Evolutionary conservation across 2,329 filamentous ascomycete genomes (phyloP), one percentile per base, ranked within the genome.

Genomic region (Dactylella cylindrospora): DNA sequence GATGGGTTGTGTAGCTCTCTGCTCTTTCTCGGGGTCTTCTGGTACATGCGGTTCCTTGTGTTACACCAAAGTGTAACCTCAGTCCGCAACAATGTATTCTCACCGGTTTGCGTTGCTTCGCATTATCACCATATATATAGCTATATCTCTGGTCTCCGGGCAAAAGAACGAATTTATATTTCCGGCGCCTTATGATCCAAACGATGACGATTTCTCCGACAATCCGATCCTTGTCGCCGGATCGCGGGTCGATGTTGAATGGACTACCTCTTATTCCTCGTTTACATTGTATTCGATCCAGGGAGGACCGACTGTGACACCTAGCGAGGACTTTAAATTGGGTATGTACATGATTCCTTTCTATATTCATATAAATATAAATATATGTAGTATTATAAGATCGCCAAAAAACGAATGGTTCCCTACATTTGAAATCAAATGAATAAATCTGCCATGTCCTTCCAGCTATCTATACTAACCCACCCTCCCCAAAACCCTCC

Each of bases 181-280:
- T 32, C 44, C 44, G 19, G 31, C 44, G 22, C 20, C 44, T 9
- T 38, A 47, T 20, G 31, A 36, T 9, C 44, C 44, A 9, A 17
- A 20, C 15, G 20, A 47, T 7, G 44, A 38, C 15, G 8, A 13
- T 20, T 38, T 15, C 5, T 12, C 26, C 12, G 44, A 38, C 13
- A 47, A 38, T 10, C 32, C 32, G 3, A 32, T 47, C 2, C 38
- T 19, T 7, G 19, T 13, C 8, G 44, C 44, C 31, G 44, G 44
- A 17, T 8, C 19, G 3, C 19, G 38, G 8, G 32, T 67, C 57
- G 65, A 59, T 41, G 26, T 62, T 32, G 25, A 50, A 43, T 43
- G 50, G 41, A 22, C 38, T 20, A 36, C 28, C 20, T 20, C 20
- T 5, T 43, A 43, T 15, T 20, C 25, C n/a, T 15, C 47, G 10